Base-by-base conservation (phyloP, 352 stramenopile species). In the Paralagenidium karlingii region DNA sequence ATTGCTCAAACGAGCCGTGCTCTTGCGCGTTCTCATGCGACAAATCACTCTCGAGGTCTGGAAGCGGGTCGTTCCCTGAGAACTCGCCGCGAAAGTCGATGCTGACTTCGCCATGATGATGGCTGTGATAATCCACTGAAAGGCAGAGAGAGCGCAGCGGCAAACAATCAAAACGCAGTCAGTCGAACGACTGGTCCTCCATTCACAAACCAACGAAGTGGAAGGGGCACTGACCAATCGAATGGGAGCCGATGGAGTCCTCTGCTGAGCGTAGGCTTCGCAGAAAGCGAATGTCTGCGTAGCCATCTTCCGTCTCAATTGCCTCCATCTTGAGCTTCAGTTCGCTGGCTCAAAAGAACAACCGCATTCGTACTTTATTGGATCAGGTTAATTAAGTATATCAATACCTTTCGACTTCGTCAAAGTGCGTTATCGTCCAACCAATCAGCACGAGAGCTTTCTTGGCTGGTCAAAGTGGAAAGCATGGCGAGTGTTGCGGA, bases 21-120 rank as follows among this genome's bases (percentile, higher is more conserved):
- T 82, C 71, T 26, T 76, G 58, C 24, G 59, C 43, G 24, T 50
- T 45, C 24, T 55, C 63, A 21, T 68, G 59, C 39, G 56, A 48
- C 21, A 75, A 39, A 10, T 68, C 63, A 21, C 45, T 43, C 24
- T 87, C 73, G 18, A 87, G 60, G 46, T 84, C 69, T 7, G 70
- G 53, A 20, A 87, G 52, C 12, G 53, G 56, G 19, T 84, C 70
- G 1, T 57, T 45, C 11, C 56, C 68, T 8, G 64, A 47, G 24
- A 87, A 87, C 6, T 69, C 77, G 44, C 63, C 78, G 32, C 69
- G 73, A 38, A 87, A 87, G 56, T 87, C 73, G 34, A 87, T 13
- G 9, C 27, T 13, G 13, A 13, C 27, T 13, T 9, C 27, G 13
- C 13, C 27, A 13, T 31, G 9, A 13, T 31, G 27, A 13, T 13